A percentile compares a stretch with the other conserved stretches of the same genome.
Evolutionary conservation across 306 rosid genomes (phyloP).

Genomic region (Heteromeles arbutifolia): DNA sequence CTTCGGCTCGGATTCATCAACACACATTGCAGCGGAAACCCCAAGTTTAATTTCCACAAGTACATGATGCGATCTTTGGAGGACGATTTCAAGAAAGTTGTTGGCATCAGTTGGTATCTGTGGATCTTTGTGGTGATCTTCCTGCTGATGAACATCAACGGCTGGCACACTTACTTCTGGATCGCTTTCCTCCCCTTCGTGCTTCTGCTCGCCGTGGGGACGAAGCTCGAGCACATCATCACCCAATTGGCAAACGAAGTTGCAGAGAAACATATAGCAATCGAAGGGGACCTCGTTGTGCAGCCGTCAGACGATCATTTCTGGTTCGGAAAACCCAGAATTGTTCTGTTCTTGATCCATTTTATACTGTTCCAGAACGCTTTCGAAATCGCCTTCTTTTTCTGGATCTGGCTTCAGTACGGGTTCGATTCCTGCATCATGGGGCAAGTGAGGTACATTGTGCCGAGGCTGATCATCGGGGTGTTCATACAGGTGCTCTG

Average conservation of each 20-base stretch:
- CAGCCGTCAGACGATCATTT: constrained; percentile 82
- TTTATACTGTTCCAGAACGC: constrained; percentile 89
- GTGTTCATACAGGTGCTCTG: constrained; percentile 80
- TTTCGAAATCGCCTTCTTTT: constrained; percentile 90
- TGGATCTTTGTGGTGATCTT: constrained; percentile 69
- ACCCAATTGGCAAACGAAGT: constrained; percentile 82
- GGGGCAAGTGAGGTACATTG: constrained; percentile 69
- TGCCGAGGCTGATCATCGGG: constrained; percentile 86
- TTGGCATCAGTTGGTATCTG: constrained; percentile 81
- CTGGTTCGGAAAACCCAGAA: constrained; percentile 67
- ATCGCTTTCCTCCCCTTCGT: constrained; percentile 76
- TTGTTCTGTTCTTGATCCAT: constrained; percentile 84
- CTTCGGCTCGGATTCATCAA: constrained; percentile 72
- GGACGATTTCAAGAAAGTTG: constrained; percentile 72
- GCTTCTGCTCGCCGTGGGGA: constrained; percentile 86
- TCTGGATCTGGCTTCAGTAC: constrained; percentile 93
- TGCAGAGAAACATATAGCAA: constrained; percentile 81
- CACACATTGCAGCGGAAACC: constrained; percentile 69
- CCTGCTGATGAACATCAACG: constrained; percentile 65
- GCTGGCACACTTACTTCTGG: constrained; percentile 98
- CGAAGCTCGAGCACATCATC: constrained; percentile 87
- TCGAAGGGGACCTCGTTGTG: constrained; percentile 82
- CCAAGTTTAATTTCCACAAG: constrained; percentile 68
- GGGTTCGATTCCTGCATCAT: constrained; percentile 87
- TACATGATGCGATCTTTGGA: constrained; percentile 84